Conservation (phyloP, 306 rosid species). For the Prunus mongolica region DNA sequence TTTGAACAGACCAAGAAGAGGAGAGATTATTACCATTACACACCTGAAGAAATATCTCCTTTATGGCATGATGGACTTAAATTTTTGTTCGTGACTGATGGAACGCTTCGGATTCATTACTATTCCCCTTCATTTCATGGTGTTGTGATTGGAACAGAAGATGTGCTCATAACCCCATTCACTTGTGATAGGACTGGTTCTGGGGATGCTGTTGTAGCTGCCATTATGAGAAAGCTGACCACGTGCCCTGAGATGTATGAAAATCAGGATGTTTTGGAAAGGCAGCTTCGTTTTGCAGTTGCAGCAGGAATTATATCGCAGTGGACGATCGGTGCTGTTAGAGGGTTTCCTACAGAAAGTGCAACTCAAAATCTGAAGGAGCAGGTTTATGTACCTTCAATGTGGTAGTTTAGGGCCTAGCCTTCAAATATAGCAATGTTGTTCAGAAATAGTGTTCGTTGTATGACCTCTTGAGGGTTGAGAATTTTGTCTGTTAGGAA, state of each 20-base stretch:
- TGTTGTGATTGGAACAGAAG: slow-evolving; percentile 81
- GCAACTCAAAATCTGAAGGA: slow-evolving; percentile 97
- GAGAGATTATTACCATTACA: slow-evolving; percentile 75
- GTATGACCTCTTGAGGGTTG: neutral
- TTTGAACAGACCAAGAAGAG: slow-evolving; percentile 69
- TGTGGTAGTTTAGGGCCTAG: slow-evolving; percentile 59
- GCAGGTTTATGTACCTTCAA: slow-evolving; percentile 89
- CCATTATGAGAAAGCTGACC: slow-evolving; percentile 75
- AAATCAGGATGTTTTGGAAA: slow-evolving; percentile 62
- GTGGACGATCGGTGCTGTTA: slow-evolving; percentile 89
- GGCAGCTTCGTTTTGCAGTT: slow-evolving; percentile 81
- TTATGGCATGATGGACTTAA: slow-evolving; percentile 78
- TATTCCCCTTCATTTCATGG: slow-evolving; percentile 77
- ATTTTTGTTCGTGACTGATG: slow-evolving; percentile 72
- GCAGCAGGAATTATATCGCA: slow-evolving; percentile 93
- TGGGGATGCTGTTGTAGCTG: slow-evolving; percentile 95
- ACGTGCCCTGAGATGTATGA: slow-evolving; percentile 75
- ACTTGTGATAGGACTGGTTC: slow-evolving; percentile 98
- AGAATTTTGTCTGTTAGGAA: neutral
- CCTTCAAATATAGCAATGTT: neutral
- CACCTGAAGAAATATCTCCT: slow-evolving; percentile 65
- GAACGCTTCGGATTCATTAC: slow-evolving; percentile 78
- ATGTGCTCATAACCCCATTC: slow-evolving; percentile 87
- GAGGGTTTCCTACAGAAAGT: slow-evolving; percentile 92
- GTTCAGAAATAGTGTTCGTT: neutral